phyloP scores from a whole-genome alignment of 2,329 filamentous ascomycete species.

The Penicillium sp. region DNA sequence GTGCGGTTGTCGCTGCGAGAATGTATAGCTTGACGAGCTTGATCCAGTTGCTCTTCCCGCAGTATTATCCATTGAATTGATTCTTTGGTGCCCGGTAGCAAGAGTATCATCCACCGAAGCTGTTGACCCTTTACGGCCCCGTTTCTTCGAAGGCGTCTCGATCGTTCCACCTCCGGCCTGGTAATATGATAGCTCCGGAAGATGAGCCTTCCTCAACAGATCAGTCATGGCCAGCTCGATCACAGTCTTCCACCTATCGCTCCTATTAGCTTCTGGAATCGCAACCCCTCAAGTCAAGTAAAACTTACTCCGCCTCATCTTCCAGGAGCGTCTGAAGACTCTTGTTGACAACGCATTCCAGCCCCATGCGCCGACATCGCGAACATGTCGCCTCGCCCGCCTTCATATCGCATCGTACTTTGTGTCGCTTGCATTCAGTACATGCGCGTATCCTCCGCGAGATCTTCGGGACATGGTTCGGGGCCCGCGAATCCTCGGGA shows the following conservation, averaged over 20 bases:
- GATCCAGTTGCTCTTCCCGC: constrained; percentile 14
- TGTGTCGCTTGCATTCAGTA: constrained; percentile 54
- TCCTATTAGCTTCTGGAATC: constrained; percentile 8
- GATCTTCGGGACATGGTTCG: constrained; percentile 40
- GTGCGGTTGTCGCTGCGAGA: constrained; percentile 28
- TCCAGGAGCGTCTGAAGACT: constrained; percentile 50
- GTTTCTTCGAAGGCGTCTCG: constrained; percentile 30
- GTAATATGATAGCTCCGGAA: constrained; percentile 40
- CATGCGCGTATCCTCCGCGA: constrained; percentile 50
- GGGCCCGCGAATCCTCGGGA: constrained; percentile 28
- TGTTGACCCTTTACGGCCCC: constrained; percentile 34
- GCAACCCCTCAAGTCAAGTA: background rate
- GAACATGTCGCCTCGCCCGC: constrained; percentile 49
- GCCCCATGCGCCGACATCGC: constrained; percentile 49
- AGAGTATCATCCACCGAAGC: constrained; percentile 31
- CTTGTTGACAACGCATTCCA: constrained; percentile 54
- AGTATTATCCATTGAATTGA: constrained; percentile 14
- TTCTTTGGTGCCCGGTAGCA: constrained; percentile 16
- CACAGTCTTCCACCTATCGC: constrained; percentile 37
- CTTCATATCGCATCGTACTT: constrained; percentile 56
- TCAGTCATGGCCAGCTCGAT: constrained; percentile 41
- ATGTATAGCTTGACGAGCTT: constrained; percentile 23
- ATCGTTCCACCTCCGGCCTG: constrained; percentile 30
- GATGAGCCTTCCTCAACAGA: constrained; percentile 35
- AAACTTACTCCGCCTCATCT: constrained; percentile 47